These are phyloP conservation scores for Trypethelium eluteriae DNA, from an alignment of 495 filamentous ascomycete species.

Conservation along the genomic window DNA sequence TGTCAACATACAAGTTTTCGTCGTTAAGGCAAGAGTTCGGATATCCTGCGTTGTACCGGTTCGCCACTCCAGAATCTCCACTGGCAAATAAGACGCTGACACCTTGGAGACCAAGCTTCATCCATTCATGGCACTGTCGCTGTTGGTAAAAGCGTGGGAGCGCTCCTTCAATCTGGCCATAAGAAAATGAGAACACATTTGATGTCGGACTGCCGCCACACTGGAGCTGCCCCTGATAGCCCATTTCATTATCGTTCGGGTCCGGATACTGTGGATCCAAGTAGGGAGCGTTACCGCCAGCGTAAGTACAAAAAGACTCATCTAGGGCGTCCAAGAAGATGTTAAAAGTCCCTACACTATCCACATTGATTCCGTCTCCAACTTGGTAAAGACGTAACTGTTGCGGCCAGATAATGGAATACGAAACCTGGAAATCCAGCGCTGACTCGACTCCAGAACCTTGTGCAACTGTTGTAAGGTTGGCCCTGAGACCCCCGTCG, in stretches of 20 bases:
- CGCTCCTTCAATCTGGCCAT: conserved; percentile 21
- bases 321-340: conserved; percentile 25
- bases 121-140: conserved; percentile 21
- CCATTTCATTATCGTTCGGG: conserved; percentile 13
- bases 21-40: conserved; percentile 35
- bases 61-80: conserved; percentile 20
- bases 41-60: conserved; percentile 22
- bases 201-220: conserved; percentile 32
- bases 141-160: conserved; percentile 22
- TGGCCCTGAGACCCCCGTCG: conserved; percentile 18
- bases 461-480: conserved; percentile 14
- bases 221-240: conserved; percentile 31
- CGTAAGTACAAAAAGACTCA: conserved; percentile 19
- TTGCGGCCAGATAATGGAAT: conserved; percentile 22
- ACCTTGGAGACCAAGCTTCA: conserved; percentile 22
- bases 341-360: conserved; percentile 22
- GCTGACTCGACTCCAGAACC: conserved; percentile 19
- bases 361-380: conserved; percentile 19
- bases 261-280: conserved; percentile 19
- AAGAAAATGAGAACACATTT: conserved; percentile 19
- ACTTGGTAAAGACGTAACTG: conserved; percentile 17
- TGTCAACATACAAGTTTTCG: conserved; percentile 16
- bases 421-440: conserved; percentile 20
- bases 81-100: conserved; percentile 21
- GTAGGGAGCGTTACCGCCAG: conserved; percentile 19